A percentile compares a stretch with the other conserved stretches of the same genome.
These are phyloP conservation scores for Debaryomyces nepalensis DNA, from an alignment of 1,139 yeast species.

Conservation along the genomic window DNA sequence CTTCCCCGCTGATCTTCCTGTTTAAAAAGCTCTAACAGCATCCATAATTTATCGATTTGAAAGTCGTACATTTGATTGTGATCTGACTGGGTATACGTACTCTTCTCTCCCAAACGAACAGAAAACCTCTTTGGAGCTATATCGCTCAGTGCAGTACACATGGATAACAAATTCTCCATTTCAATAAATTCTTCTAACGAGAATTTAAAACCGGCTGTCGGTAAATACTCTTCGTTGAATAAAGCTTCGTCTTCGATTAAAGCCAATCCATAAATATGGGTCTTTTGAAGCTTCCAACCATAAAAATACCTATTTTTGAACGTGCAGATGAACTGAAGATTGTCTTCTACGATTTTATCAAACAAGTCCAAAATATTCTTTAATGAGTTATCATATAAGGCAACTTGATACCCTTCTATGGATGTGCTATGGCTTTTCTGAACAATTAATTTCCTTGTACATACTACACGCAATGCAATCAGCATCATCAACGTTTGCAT, in stretches of 20 bases:
- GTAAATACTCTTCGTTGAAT: not conserved
- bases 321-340: not conserved
- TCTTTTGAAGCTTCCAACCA: conserved; percentile 10
- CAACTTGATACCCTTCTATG: not conserved
- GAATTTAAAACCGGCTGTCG: not conserved
- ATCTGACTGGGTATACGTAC: no score
- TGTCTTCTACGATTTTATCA: not conserved
- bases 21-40: not conserved
- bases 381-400: not conserved
- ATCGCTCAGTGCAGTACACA: no score
- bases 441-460: no score
- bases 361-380: not conserved
- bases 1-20: no score
- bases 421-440: not conserved
- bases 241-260: not conserved
- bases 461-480: no score
- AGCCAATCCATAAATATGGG: conserved; percentile 1
- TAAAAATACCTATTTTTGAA: conserved; percentile 10
- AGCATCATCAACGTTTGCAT: conserved; percentile 2
- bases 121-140: not conserved
- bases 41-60: conserved; percentile 5
- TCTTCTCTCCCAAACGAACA: not conserved
- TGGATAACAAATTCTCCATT: not conserved
- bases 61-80: not conserved
- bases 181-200: not conserved